Base-by-base conservation (phyloP, 2,329 filamentous ascomycete genomes). In the Alternaria ethzedia region DNA sequence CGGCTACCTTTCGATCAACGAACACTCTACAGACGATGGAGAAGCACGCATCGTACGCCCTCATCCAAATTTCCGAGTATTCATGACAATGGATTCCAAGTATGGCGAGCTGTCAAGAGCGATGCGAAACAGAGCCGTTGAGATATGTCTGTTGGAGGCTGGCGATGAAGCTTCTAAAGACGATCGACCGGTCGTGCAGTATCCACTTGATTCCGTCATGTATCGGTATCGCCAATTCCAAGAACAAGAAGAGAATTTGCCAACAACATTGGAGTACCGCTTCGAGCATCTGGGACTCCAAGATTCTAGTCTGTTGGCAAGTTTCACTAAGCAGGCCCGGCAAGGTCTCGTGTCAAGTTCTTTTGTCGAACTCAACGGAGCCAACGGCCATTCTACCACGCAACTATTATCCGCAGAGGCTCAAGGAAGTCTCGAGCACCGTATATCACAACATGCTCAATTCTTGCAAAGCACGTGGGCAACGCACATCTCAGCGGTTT, bases 81-180 rank as follows among this genome's bases (percentile, higher is more conserved):
- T 99, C 80, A 83, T 99, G 77, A 98, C 95, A 0, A 91, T 97
- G 83, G 95, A 99, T 78, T 90, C 96, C 49, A 89, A 90, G 54
- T 92, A 97, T 78, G 96, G 96, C 17, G 96, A 99, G 79, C 85
- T 99, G 9, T 99, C 96, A 4, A 88, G 96, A 66, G 96, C 96
- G 1, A 99, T 99, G 96, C 87, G 96, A 61, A 99, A 99, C 80
- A 89, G 96, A 78, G 94, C 94, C 52, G 86, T 97, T 25, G 96
- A 99, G 80, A 91, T 99, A 10, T 96, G 90, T 73, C 84, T 99
- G 3, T 61, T 80, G 2, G 65, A 75, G n/a, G 20, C 66, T 8
- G 66, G 69, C 7, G 61, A 67, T 8, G 23, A 32, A 17, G 12
- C 12, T 3, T 17, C 45, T 9, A 43, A 54, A 20, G 21, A 20